Percentiles rank a stretch among this genome's conserved stretches.
These are phyloP conservation scores for Helotiales sp. DNA, from an alignment of 2,329 filamentous ascomycete species.

Conservation along the genomic window DNA sequence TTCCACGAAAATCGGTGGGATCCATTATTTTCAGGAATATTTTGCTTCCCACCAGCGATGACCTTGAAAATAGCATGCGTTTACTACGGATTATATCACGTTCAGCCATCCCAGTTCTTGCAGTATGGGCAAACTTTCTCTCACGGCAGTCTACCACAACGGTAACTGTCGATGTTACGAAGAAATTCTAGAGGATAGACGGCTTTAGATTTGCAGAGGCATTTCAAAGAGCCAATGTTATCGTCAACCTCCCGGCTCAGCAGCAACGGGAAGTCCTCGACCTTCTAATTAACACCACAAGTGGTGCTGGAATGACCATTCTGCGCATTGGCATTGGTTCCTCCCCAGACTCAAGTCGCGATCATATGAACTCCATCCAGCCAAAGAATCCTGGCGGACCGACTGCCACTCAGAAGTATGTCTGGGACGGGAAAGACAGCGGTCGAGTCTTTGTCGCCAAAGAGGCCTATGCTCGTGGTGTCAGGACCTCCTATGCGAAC, in stretches of 20 bases:
- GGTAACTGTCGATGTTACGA: slow-evolving; percentile 35
- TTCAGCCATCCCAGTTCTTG: not conserved
- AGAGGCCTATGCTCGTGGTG: slow-evolving; percentile 49
- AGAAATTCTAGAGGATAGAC: slow-evolving; percentile 48
- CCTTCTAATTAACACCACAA: slow-evolving; percentile 51
- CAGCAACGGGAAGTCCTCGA: slow-evolving; percentile 50
- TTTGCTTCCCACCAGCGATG: not conserved
- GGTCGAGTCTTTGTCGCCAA: slow-evolving; percentile 59
- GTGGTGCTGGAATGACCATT: slow-evolving; percentile 55
- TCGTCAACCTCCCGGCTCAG: slow-evolving; percentile 44
- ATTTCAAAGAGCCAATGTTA: slow-evolving; percentile 50
- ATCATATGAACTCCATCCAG: slow-evolving; percentile 47
- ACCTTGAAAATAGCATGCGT: not conserved
- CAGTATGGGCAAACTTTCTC: not conserved
- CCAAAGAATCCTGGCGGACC: slow-evolving; percentile 49
- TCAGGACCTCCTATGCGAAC: slow-evolving; percentile 54
- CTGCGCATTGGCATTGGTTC: slow-evolving; percentile 56
- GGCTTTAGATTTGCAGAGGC: slow-evolving; percentile 56
- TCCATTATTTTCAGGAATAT: not conserved
- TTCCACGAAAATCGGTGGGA: too few relatives aligned
- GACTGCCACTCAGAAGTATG: slow-evolving; percentile 40
- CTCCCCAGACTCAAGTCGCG: slow-evolving; percentile 23
- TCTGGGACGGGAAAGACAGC: slow-evolving; percentile 52
- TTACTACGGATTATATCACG: not conserved
- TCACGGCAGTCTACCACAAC: slow-evolving; percentile 13